Evolutionary conservation across 768 basidiomycete species (phyloP), one percentile per base, ranked within the genome.

Genomic region (Panellus pusillus): DNA sequence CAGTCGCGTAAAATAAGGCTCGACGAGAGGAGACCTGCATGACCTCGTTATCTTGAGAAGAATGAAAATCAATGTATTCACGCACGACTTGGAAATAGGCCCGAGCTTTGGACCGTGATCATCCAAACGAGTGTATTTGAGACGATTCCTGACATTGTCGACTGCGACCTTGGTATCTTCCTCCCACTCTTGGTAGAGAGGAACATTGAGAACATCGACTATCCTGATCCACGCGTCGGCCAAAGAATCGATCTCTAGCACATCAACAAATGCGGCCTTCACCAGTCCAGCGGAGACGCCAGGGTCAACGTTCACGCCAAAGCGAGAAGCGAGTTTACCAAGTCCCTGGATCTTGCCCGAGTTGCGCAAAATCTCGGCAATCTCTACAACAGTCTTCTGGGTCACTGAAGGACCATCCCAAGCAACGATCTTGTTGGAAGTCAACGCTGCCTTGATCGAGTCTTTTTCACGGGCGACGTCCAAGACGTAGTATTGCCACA

Each of bases 401-500:
- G 66, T 65, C 19, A 94, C 65, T 49, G 79, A 66, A 1, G 79
- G 71, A 3, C 87, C 90, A 5, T 66, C 69, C 91, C 93, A 95
- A 5, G 73, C 54, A 13, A 72, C 69, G 28, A 80, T 59, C 15
- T 77, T 72, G 9, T 73, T 70, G 19, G 75, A 72, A 6, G 72
- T 61, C 29, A 96, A 72, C 3, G 82, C 83, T 0, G 76, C 70
- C 44, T 72, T 75, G 55, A 93, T 77, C 2, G 76, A 73, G 13
- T 73, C 75, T 59, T 79, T 83, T 68, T 95, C 91, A 20, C 76
- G 70, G 36, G 74, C 72, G 11, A 83, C 77, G 64, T 98, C 87
- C 45, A 98, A 76, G 17, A 95, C 89, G 67, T 98, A 99, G 74
- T 87, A 99, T 64, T 98, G 89, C 92, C 93, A 99, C 18, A 98